phyloP scores from a whole-genome alignment of 148 eudicot genomes.

The Fagopyrum tataricum region DNA sequence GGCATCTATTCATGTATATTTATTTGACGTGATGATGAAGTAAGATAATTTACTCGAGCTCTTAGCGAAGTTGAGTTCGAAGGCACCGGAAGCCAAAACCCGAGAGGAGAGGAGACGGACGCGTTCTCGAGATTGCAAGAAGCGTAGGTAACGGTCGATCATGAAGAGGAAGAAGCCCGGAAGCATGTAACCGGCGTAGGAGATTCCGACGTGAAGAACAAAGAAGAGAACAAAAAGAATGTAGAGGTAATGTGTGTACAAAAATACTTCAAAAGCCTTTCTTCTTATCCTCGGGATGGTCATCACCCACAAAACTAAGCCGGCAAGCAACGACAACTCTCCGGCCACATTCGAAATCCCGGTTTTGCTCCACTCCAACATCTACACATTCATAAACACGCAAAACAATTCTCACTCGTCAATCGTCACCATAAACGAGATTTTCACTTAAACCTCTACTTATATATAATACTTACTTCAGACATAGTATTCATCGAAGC shows the following conservation, averaged over 20 bases:
- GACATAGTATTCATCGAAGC: slow-evolving; percentile 14
- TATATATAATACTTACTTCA: neutral
- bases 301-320: slow-evolving; percentile 36
- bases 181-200: slow-evolving; percentile 36
- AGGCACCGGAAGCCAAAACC: slow-evolving; percentile 43
- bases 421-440: no score
- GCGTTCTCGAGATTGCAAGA: slow-evolving; percentile 35
- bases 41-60: slow-evolving; percentile 24
- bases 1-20: neutral
- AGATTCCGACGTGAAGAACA: slow-evolving; percentile 42
- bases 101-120: slow-evolving; percentile 47
- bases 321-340: slow-evolving; percentile 35
- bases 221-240: slow-evolving; percentile 35
- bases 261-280: slow-evolving; percentile 44
- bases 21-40: neutral
- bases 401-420: neutral
- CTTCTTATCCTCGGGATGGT: slow-evolving; percentile 33
- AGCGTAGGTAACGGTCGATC: slow-evolving; percentile 42
- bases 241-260: slow-evolving; percentile 54
- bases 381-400: slow-evolving; percentile 21
- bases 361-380: slow-evolving; percentile 36
- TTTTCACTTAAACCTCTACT: no score
- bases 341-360: slow-evolving; percentile 43
- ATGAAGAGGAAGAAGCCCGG: slow-evolving; percentile 50
- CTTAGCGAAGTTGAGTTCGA: slow-evolving; percentile 85